These are phyloP conservation scores for Dipodascus albidus DNA, from an alignment of 805 yeast genomes.

Conservation along the genomic window DNA sequence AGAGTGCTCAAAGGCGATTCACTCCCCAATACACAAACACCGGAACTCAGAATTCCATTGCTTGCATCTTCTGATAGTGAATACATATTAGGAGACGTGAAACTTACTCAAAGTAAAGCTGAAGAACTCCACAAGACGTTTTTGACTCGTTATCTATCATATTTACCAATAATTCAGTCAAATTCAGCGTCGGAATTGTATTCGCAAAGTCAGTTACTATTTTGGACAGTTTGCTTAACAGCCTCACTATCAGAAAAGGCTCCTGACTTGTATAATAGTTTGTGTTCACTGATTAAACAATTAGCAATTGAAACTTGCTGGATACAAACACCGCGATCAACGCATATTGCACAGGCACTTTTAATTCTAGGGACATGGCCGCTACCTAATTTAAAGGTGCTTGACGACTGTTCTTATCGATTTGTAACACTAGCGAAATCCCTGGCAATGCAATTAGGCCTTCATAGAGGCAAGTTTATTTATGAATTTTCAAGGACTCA, in stretches of 20 bases:
- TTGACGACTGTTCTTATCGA: slow-evolving; percentile 85
- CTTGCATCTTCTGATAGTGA: not conserved
- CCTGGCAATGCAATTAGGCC: slow-evolving; percentile 73
- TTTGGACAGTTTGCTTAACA: slow-evolving; percentile 84
- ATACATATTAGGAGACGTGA: slow-evolving; percentile 67
- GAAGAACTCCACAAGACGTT: slow-evolving; percentile 61
- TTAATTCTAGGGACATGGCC: slow-evolving; percentile 84
- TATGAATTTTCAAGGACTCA: slow-evolving; percentile 86
- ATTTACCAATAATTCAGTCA: slow-evolving; percentile 67
- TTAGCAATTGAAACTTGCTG: slow-evolving; percentile 87
- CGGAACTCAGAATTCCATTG: not conserved
- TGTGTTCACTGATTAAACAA: slow-evolving; percentile 71
- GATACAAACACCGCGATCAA: slow-evolving; percentile 86
- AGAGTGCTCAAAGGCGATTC: not conserved
- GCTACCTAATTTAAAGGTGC: slow-evolving; percentile 78
- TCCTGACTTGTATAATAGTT: slow-evolving; percentile 63
- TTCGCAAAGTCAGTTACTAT: slow-evolving; percentile 70
- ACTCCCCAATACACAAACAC: not conserved
- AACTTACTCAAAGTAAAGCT: slow-evolving; percentile 55
- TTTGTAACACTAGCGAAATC: slow-evolving; percentile 81
- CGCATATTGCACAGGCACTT: slow-evolving; percentile 86
- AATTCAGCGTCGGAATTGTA: slow-evolving; percentile 64
- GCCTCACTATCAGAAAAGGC: slow-evolving; percentile 82
- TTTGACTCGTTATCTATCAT: slow-evolving; percentile 56
- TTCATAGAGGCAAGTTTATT: slow-evolving; percentile 86